Evolutionary conservation across 2,329 filamentous ascomycete species (phyloP), one percentile per base, ranked within the genome.

Genomic region (Pestalotiopsis sp.): DNA sequence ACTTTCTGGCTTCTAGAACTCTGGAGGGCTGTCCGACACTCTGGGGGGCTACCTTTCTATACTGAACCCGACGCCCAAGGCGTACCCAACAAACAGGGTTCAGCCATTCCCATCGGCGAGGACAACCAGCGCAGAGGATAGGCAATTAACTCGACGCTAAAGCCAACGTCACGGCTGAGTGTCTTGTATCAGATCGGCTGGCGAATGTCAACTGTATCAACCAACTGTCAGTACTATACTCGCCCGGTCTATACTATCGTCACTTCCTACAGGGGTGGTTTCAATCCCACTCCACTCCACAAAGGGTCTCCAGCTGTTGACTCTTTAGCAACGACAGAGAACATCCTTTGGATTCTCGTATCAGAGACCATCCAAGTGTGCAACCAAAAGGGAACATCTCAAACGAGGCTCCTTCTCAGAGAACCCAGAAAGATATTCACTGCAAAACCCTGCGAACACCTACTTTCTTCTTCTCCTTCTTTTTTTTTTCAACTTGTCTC

Each of bases 41-140:
- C 27, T 36, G 27, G 39, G 39, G 31, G 14, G 64, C 6, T n/a
- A 20, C 17, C 64, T 25, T 31, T 45, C 64, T 20, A 31, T 27
- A 36, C 31, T n/a, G 45, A 31, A 39, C 49, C 52, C 27, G 25
- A 60, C 3, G 52, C 66, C 38, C 14, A 62, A 36, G 11, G 57
- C 14, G 38, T 63, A 58, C 57, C 57, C 49, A 57, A 67, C 38
- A 31, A 67, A 61, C 57, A 52, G 66, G 45, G 57, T 67, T 58
- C 66, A 45, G 31, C 58, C 58, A 62, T 17, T 25, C 25, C 27
- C 61, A 38, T 23, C 36, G 23, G 41, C n/a, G 27, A 67, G 17
- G 6, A 36, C 31, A 36, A 9, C 41, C 64, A 59, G 52, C 12
- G 52, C 63, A 58, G 41, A 36, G 23, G 25, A 11, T n/a, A 20